Conservation (phyloP, 768 basidiomycete species). For the Kwoniella sp. region DNA sequence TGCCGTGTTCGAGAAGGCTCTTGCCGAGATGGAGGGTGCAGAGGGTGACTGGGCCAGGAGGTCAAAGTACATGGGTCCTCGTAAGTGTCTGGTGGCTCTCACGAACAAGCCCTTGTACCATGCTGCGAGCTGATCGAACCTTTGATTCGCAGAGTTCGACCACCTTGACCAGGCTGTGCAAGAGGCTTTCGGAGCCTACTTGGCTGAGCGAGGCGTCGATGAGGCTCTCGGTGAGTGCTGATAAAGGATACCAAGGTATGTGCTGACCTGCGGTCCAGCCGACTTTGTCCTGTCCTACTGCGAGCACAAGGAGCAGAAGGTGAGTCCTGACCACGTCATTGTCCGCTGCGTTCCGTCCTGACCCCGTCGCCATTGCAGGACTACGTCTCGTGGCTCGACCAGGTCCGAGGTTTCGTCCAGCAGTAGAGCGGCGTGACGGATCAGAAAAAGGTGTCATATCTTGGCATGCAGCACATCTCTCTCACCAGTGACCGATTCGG, state of each 20-base stretch:
- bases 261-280: too few relatives aligned
- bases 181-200: slow-evolving; percentile 83
- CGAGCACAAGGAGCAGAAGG: slow-evolving; percentile 89
- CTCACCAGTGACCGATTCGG: not conserved
- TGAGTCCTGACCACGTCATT: slow-evolving; percentile 48
- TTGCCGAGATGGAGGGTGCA: slow-evolving; percentile 71
- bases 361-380: slow-evolving; percentile 57
- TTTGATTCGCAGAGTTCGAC: slow-evolving; percentile 62
- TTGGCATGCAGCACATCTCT: not conserved
- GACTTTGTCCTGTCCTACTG: slow-evolving; percentile 84
- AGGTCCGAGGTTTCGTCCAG: slow-evolving; percentile 78
- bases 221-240: slow-evolving; percentile 56
- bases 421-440: slow-evolving; percentile 21
- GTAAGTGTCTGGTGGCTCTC: slow-evolving; percentile 59
- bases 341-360: slow-evolving; percentile 2
- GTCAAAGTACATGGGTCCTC: slow-evolving; percentile 86
- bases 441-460: not conserved
- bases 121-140: not conserved
- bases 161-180: slow-evolving; percentile 82
- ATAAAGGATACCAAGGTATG: too few relatives aligned
- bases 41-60: slow-evolving; percentile 93
- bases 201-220: slow-evolving; percentile 85
- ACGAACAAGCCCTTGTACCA: too few relatives aligned
- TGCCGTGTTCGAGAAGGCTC: slow-evolving; percentile 68
- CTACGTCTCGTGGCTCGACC: slow-evolving; percentile 81